These are phyloP conservation scores for Aspergillus pseudonomiae DNA, from an alignment of 2,329 filamentous ascomycete species.

Conservation along the genomic window DNA sequence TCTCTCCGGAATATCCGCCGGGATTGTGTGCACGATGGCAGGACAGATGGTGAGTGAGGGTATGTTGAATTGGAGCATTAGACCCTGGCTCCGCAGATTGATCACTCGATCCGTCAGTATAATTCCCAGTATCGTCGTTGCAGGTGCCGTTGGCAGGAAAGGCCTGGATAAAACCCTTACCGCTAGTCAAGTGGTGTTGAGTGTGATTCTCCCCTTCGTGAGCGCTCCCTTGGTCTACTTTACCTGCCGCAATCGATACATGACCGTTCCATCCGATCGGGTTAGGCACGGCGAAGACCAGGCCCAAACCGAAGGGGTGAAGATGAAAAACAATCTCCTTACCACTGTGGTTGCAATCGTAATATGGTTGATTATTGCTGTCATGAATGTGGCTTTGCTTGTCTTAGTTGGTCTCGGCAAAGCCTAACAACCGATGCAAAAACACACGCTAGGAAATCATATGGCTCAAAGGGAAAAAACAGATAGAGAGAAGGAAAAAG, in stretches of 20 bases:
- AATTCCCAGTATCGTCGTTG: conserved; percentile 80
- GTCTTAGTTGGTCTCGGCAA: conserved; percentile 65
- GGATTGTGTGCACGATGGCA: conserved; percentile 85
- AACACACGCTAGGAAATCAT: not conserved
- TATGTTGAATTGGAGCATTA: conserved; percentile 72
- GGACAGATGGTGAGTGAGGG: conserved; percentile 89
- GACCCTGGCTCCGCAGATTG: conserved; percentile 77
- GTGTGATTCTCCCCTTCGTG: conserved; percentile 80
- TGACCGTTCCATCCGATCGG: conserved; percentile 65
- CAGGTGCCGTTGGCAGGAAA: conserved; percentile 71
- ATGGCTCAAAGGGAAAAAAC: not conserved
- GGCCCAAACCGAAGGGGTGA: conserved; percentile 40
- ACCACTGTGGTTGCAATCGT: conserved; percentile 60
- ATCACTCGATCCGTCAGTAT: conserved; percentile 80
- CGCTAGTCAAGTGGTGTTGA: conserved; percentile 76
- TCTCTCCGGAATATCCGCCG: conserved; percentile 77
- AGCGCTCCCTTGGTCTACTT: conserved; percentile 83
- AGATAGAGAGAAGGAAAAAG: not conserved
- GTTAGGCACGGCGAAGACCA: conserved; percentile 36
- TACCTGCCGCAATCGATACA: conserved; percentile 76
- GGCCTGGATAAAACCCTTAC: conserved; percentile 74
- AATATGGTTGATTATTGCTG: conserved; percentile 73
- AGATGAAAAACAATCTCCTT: conserved; percentile 75
- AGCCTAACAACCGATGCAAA: conserved; percentile 26
- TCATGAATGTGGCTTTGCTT: conserved; percentile 78